Base-by-base conservation (phyloP, 2,329 filamentous ascomycete species). In the Parastagonospora avenae region DNA sequence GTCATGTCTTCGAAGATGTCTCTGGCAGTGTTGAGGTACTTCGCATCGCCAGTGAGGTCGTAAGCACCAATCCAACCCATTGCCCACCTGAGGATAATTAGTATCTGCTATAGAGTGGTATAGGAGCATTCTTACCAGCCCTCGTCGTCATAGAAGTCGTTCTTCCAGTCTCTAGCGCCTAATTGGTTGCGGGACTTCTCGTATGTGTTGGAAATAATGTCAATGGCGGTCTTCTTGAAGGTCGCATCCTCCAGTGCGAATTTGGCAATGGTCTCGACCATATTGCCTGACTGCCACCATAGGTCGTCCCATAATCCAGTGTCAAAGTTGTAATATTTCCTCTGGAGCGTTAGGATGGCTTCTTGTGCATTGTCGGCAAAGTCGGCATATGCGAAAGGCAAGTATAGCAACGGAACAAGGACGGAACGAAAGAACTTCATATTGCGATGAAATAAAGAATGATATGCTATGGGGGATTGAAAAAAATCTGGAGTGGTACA, bases 61-160 rank as follows among this genome's bases (percentile, higher is more conserved):
- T 78, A 84, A 4, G 81, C 74, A 19, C 80, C 77, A 46, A 86
- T 80, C 76, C 83, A 80, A 14, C 76, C 84, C 50, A 86, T 75
- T 8, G 79, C 83, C 84, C 84, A 87, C 84, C 84, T 86, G 15
- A 6, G 11, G 11, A 16, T 9, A 29, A 2, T 29, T 29, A 29
- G 11, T 2, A 29, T 28, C 4, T n/a, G 16, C 7, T n/a, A n/a
- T 14, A 3, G 8, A 14, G 16, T n/a, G 5, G 2, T n/a, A 19
- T n/a, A 14, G 38, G 11, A 7, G 19, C 19, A 29, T 19, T 14
- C 15, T 40, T 29, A 40, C 38, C 38, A 45, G n/a, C 82, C 79
- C 63, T 83, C 80, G 60, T 86, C 84, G 55, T 87, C 84, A 56
- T 83, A 84, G 51, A 72, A 84, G 6, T 79, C 76, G 52, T 84